These are phyloP conservation scores for Penicillium rolfsii DNA, from an alignment of 2,329 filamentous ascomycete species.

Conservation along the genomic window DNA sequence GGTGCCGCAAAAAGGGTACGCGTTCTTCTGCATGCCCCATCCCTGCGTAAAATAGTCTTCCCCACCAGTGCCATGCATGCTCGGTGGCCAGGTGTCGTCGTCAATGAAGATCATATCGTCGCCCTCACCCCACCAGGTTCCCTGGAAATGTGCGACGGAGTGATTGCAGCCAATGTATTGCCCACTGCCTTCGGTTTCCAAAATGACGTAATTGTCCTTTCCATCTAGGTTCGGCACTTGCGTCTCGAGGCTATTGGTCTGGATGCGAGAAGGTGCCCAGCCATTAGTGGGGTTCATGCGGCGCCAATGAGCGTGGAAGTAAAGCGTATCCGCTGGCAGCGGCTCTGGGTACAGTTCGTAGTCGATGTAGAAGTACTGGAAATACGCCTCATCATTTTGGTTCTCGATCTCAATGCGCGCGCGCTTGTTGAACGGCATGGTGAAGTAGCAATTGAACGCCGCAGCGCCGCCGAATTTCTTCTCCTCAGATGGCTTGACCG, in stretches of 20 bases:
- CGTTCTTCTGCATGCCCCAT: slow-evolving; percentile 45
- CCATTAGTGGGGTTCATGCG: slow-evolving; percentile 37
- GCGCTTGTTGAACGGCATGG: slow-evolving; percentile 40
- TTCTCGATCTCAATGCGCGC: slow-evolving; percentile 44
- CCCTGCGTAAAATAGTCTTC: slow-evolving; percentile 42
- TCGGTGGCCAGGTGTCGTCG: slow-evolving; percentile 41
- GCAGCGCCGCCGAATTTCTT: background rate
- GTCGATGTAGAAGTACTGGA: slow-evolving; percentile 45
- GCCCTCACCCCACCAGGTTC: slow-evolving; percentile 43
- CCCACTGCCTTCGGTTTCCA: slow-evolving; percentile 38
- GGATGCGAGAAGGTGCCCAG: slow-evolving; percentile 34
- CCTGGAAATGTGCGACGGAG: slow-evolving; percentile 38
- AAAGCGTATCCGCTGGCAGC: slow-evolving; percentile 33
- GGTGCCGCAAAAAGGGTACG: slow-evolving; percentile 38
- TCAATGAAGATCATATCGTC: slow-evolving; percentile 45
- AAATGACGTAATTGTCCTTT: slow-evolving; percentile 35
- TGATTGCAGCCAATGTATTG: slow-evolving; percentile 41
- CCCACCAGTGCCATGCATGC: slow-evolving; percentile 40
- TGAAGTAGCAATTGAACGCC: background rate
- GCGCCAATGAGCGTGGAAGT: slow-evolving; percentile 42
- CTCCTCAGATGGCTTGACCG: background rate
- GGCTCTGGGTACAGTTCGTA: slow-evolving; percentile 37
- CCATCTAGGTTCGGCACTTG: slow-evolving; percentile 32
- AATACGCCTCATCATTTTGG: slow-evolving; percentile 38
- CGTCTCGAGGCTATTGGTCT: slow-evolving; percentile 34